Evolutionary conservation across 192 early-diverging fungal genomes (phyloP).

Genomic region (Obelidium mucronatum): DNA sequence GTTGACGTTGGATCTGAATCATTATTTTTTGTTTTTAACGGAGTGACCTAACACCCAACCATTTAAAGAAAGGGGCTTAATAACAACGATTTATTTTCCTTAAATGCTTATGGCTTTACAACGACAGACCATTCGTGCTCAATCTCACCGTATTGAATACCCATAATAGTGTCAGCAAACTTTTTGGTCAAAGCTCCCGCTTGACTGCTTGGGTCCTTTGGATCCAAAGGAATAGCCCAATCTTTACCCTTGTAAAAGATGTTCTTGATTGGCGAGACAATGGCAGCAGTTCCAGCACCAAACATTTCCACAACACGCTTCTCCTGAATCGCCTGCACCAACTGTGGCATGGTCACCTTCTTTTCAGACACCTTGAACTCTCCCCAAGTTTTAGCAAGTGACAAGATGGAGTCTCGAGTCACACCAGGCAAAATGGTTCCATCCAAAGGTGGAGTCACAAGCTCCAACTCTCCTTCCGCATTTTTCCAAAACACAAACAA

Average conservation of each 20-base stretch:
- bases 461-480: constrained; percentile 80
- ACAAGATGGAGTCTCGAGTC: constrained; percentile 91
- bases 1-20: constrained; percentile 1
- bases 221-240: constrained; percentile 87
- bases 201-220: constrained; percentile 74
- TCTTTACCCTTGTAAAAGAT: constrained; percentile 83
- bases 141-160: constrained; percentile 93
- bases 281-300: constrained; percentile 95
- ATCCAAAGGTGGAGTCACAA: constrained; percentile 91
- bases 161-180: constrained; percentile 86
- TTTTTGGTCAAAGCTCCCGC: constrained; percentile 86
- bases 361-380: constrained; percentile 89
- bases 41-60: no score
- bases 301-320: constrained; percentile 90
- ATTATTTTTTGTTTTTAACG: no score
- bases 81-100: not conserved
- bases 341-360: constrained; percentile 75
- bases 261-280: constrained; percentile 90
- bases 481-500: constrained; percentile 90
- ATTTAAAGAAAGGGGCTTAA: no score
- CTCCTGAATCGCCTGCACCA: constrained; percentile 71
- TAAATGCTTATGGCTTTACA: constrained; percentile 53
- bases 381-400: constrained; percentile 79
- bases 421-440: constrained; percentile 96
- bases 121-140: constrained; percentile 88